Base-by-base conservation (phyloP, 108 stramenopile genomes). In the Fragilariopsis cylindrus region DNA sequence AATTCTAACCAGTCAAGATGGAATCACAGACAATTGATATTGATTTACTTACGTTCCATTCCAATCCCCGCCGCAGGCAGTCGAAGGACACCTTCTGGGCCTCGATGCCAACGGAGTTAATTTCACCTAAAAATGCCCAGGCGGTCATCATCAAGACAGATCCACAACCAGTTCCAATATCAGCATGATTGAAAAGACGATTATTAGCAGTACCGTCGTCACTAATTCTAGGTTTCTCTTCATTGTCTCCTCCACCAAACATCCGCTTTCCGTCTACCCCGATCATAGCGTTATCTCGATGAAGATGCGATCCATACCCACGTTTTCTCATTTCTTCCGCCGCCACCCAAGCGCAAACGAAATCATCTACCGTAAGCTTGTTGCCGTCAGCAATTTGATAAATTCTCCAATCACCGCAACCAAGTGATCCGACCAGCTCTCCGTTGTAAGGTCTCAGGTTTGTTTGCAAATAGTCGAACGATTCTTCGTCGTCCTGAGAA, bases 301-400 rank as follows among this genome's bases (percentile, higher is more conserved):
- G 62, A 44, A 63, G 62, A 3, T 45, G 2, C 1, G 21, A 5
- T 21, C 67, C 65, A 42, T 50, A 73, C 9, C 78, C 78, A 7
- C 72, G 57, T 53, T 66, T 43, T 45, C 58, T 48, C 78, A 79
- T 79, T 69, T 79, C 78, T 54, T 73, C 54, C 18, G 72, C 72
- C 49, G 78, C 78, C 49, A 79, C 78, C 72, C 72, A 79, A 5
- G 78, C 78, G 54, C 78, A 79, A 1, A 73, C 48, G 69, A 79
- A 79, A 50, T 79, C 78, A 57, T 79, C 78, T 39, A 79, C 78
- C 1, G 78, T 79, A 53, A 79, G 67, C 57, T 79, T 79, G 50
- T 79, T 72, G 41, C 78, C 78, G 58, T 79, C 72, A 7, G 72
- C 67, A 57, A 79, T 72, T 60, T 79, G 78, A 58, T 56, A 79